phyloP scores from a whole-genome alignment of 352 stramenopile genomes.

The Globisporangium yorkense region DNA sequence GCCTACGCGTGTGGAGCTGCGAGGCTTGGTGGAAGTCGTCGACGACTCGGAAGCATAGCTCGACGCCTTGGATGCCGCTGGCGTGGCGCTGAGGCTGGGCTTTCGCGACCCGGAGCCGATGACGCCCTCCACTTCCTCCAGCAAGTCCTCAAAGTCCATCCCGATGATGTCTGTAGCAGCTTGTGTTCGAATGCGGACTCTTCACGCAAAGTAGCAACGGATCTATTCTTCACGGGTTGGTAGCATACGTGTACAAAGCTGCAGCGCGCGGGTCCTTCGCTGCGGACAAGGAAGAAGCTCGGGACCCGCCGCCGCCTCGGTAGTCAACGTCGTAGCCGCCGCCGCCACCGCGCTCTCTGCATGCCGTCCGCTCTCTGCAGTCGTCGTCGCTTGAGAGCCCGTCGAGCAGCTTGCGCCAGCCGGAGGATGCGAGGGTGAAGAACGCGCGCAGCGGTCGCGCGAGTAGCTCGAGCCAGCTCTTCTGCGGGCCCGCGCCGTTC shows the following conservation, averaged over 20 bases:
- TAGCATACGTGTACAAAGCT: constrained; percentile 9
- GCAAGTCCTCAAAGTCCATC: constrained; percentile 72
- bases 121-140: constrained; percentile 64
- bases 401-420: constrained; percentile 57
- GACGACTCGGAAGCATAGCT: not conserved
- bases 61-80: not conserved
- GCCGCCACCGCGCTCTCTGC: not conserved
- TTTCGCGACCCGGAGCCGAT: constrained; percentile 20
- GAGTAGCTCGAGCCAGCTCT: constrained; percentile 63
- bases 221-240: not conserved
- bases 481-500: constrained; percentile 56
- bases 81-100: constrained; percentile 6
- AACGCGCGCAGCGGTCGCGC: constrained; percentile 52
- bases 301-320: not conserved
- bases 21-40: not conserved
- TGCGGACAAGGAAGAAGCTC: constrained; percentile 7
- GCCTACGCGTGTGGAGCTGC: constrained; percentile 7
- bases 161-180: too few relatives aligned
- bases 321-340: not conserved
- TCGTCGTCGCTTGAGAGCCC: constrained; percentile 36
- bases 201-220: too few relatives aligned
- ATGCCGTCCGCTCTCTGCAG: constrained; percentile 4
- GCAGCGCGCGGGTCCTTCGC: constrained; percentile 5
- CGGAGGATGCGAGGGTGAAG: constrained; percentile 60
- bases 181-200: not conserved